Conservation (phyloP, 352 stramenopile genomes). For the Phytophthora pisi region DNA sequence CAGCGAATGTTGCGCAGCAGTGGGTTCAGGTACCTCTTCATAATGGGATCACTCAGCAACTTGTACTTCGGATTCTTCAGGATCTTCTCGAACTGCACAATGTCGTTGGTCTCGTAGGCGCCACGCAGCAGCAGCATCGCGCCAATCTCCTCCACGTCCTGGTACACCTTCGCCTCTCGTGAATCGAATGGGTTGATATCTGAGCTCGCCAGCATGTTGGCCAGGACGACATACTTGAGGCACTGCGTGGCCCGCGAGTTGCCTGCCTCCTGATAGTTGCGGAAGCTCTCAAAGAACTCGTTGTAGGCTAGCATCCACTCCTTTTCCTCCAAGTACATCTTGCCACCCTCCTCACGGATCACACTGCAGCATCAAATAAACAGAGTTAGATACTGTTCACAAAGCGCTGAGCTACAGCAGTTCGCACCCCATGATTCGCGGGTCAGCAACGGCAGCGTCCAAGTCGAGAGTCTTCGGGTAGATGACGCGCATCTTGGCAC, state of each 20-base stretch:
- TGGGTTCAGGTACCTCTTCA: slow-evolving; percentile 90
- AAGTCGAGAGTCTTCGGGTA: slow-evolving; percentile 91
- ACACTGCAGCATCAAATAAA: slow-evolving; percentile 39
- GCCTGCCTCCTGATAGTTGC: slow-evolving; percentile 93
- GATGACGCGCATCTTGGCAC: slow-evolving; percentile 86
- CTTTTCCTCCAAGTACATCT: slow-evolving; percentile 92
- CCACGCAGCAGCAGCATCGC: slow-evolving; percentile 75
- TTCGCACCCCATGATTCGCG: slow-evolving; percentile 90
- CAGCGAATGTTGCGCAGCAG: slow-evolving; percentile 94
- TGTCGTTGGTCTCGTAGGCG: slow-evolving; percentile 90
- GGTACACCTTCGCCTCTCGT: slow-evolving; percentile 92
- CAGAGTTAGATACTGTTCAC: neutral
- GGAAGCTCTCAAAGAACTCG: slow-evolving; percentile 94
- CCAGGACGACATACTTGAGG: slow-evolving; percentile 93
- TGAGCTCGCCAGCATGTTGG: slow-evolving; percentile 92
- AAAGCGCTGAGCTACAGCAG: neutral
- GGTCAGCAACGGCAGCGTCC: slow-evolving; percentile 89
- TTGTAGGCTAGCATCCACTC: slow-evolving; percentile 93
- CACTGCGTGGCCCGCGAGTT: slow-evolving; percentile 89
- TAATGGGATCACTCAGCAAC: slow-evolving; percentile 94
- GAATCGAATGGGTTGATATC: slow-evolving; percentile 95
- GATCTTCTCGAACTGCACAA: slow-evolving; percentile 93
- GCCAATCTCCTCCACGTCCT: slow-evolving; percentile 80
- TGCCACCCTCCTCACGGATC: slow-evolving; percentile 92
- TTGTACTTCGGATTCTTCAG: slow-evolving; percentile 91